phyloP scores from a whole-genome alignment of 1,139 yeast species.

The Debaryomyces sp. region DNA sequence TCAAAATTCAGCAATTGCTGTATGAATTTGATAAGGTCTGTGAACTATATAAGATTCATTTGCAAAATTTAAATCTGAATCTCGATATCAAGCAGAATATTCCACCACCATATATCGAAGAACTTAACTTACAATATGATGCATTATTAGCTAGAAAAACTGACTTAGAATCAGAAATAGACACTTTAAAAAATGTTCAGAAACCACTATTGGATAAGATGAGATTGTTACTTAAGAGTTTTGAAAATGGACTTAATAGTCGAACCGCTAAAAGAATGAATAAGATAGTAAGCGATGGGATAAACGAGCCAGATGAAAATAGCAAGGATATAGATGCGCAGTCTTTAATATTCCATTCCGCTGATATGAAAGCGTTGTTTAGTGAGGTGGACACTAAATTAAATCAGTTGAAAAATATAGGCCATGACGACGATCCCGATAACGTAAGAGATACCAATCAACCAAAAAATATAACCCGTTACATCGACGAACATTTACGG shows the following conservation, averaged over 20 bases:
- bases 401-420: conserved; percentile 11
- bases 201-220: conserved; percentile 42
- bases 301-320: conserved; percentile 9
- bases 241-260: conserved; percentile 22
- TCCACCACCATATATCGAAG: conserved; percentile 22
- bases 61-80: conserved; percentile 24
- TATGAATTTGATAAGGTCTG: conserved; percentile 32
- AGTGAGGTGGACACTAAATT: conserved; percentile 18
- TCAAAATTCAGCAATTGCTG: conserved; percentile 23
- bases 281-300: conserved; percentile 12
- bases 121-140: conserved; percentile 25
- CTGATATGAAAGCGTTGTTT: conserved; percentile 25
- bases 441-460: conserved; percentile 8
- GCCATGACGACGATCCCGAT: conserved; percentile 12
- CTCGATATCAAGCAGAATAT: conserved; percentile 21
- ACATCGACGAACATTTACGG: conserved; percentile 29
- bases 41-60: conserved; percentile 29
- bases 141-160: conserved; percentile 21
- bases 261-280: conserved; percentile 15
- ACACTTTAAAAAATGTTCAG: conserved; percentile 32
- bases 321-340: conserved; percentile 19
- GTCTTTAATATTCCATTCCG: conserved; percentile 23
- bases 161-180: conserved; percentile 24
- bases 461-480: conserved; percentile 16
- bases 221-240: conserved; percentile 27